Percentiles rank a stretch among this genome's conserved stretches.
These are phyloP conservation scores for Bipolaris zeicola DNA, from an alignment of 2,329 filamentous ascomycete genomes.

Conservation along the genomic window DNA sequence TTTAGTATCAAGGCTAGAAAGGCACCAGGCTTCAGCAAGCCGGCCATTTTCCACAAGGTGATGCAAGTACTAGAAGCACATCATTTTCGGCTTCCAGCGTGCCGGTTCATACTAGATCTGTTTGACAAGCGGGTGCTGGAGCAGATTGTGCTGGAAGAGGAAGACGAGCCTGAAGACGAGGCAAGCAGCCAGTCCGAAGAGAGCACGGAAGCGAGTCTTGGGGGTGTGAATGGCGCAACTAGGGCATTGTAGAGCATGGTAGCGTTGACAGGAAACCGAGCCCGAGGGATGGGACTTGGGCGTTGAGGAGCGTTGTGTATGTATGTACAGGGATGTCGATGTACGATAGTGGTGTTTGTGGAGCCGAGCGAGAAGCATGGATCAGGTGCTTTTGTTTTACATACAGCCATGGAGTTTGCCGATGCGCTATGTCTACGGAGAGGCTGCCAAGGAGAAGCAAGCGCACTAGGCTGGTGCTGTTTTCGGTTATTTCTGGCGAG, in stretches of 20 bases:
- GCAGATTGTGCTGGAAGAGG: slow-evolving; percentile 80
- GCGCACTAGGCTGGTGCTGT: slow-evolving; percentile 7
- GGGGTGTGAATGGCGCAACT: slow-evolving; percentile 22
- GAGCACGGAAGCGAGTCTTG: slow-evolving; percentile 35
- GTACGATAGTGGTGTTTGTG: slow-evolving; percentile 13
- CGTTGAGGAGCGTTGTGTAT: slow-evolving; percentile 21
- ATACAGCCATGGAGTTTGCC: slow-evolving; percentile 25
- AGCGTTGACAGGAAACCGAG: slow-evolving; percentile 12
- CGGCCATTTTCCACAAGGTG: slow-evolving; percentile 80
- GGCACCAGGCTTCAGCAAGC: slow-evolving; percentile 74
- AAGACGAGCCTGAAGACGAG: slow-evolving; percentile 50
- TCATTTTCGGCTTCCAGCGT: slow-evolving; percentile 84
- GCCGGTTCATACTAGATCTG: slow-evolving; percentile 88
- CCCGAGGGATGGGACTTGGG: slow-evolving; percentile 11
- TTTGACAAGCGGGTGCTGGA: slow-evolving; percentile 91
- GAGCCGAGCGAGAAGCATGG: slow-evolving; percentile 19
- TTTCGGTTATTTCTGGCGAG: slow-evolving; percentile 19
- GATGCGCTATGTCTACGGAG: slow-evolving; percentile 16
- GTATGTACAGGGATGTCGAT: slow-evolving; percentile 5
- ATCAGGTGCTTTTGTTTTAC: slow-evolving; percentile 24
- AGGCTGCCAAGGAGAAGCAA: slow-evolving; percentile 11
- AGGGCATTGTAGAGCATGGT: slow-evolving; percentile 19
- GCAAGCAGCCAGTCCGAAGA: slow-evolving; percentile 44
- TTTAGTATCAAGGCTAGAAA: slow-evolving; percentile 75
- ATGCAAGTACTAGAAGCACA: slow-evolving; percentile 86